Evolutionary conservation across 164 flowering plant species (phyloP), one percentile per base, ranked within the genome.

Genomic region (Dillenia turbinata): DNA sequence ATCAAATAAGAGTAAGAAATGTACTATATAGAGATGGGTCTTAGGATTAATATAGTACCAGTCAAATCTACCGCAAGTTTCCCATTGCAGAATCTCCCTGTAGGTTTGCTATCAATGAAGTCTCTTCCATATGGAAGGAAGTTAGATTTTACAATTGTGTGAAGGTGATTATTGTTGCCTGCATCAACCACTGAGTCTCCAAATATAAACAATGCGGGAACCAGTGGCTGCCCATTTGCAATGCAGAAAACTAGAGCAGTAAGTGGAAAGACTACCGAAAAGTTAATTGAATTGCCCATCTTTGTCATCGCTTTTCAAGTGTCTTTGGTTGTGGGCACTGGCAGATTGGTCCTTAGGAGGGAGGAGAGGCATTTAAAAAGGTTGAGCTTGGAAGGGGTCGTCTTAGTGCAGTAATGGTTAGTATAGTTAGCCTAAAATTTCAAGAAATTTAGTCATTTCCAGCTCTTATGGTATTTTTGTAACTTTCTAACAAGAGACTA

Each of bases 51-150:
- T 14, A 51, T 51, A 1, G 51, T 67, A 81, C 90, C 90, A 45
- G 84, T 82, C 65, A 78, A 80, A 70, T 86, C 92, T 6, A 84
- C 26, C 52, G 92, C 83, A 55, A 86, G 83, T 59, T 86, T 86
- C 52, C 94, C 97, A 72, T 88, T 90, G 75, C 87, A 88, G 69
- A 88, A 90, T 54, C 97, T 81, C 19, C 96, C 97, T 33, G 94
- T 88, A 16, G 85, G 80, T 49, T 54, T 50, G 54, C 85, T 87
- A 12, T 44, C 55, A 8, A 52, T 24, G 48, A 84, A 86, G 69
- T 90, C 97, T 61, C 93, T 77, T 19, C 97, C 97, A 69, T 90
- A 79, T 44, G 97, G 97, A 49, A 60, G 77, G 76, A 76, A 84
- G 62, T 90, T 77, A 1, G 92, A 73, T 69, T 88, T 90, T 0